These are phyloP conservation scores for Penicillium sp. DNA, from an alignment of 2,329 filamentous ascomycete species.

Conservation along the genomic window DNA sequence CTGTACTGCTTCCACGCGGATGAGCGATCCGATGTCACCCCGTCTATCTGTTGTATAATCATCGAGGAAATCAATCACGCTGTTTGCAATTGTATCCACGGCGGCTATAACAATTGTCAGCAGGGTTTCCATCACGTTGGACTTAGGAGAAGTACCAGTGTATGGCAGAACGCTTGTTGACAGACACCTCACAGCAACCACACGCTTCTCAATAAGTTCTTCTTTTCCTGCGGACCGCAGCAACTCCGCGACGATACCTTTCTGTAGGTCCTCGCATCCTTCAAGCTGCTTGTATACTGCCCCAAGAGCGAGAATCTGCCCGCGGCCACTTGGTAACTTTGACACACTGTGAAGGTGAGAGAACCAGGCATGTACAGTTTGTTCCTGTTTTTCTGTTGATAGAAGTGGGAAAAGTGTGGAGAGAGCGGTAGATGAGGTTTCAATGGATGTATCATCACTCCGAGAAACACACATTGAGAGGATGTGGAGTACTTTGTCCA, in stretches of 20 bases:
- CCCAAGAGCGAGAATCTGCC: conserved; percentile 47
- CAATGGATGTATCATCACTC: conserved; percentile 43
- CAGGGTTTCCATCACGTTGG: conserved; percentile 6
- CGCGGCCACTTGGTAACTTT: conserved; percentile 43
- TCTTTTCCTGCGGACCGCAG: conserved; percentile 38
- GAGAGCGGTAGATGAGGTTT: conserved; percentile 43
- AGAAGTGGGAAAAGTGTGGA: conserved; percentile 44
- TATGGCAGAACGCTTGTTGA: conserved; percentile 39
- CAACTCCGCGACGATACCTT: conserved; percentile 36
- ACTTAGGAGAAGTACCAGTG: conserved; percentile 29
- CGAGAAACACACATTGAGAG: conserved; percentile 44
- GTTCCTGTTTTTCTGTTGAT: conserved; percentile 31
- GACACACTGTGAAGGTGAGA: conserved; percentile 38
- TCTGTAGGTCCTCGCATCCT: conserved; percentile 23
- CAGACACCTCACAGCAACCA: conserved; percentile 44
- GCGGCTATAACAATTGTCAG: conserved; percentile 28
- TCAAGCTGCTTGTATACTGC: conserved; percentile 40
- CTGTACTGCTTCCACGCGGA: conserved; percentile 76
- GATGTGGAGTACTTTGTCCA: conserved; percentile 34
- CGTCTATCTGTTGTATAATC: conserved; percentile 90
- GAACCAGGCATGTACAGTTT: conserved; percentile 43
- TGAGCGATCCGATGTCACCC: conserved; percentile 86
- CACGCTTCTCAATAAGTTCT: conserved; percentile 44
- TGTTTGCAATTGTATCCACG: conserved; percentile 29
- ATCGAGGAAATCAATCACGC: conserved; percentile 57